Base-by-base conservation (phyloP, 148 eudicot species). In the Rhododendron griersonianum region DNA sequence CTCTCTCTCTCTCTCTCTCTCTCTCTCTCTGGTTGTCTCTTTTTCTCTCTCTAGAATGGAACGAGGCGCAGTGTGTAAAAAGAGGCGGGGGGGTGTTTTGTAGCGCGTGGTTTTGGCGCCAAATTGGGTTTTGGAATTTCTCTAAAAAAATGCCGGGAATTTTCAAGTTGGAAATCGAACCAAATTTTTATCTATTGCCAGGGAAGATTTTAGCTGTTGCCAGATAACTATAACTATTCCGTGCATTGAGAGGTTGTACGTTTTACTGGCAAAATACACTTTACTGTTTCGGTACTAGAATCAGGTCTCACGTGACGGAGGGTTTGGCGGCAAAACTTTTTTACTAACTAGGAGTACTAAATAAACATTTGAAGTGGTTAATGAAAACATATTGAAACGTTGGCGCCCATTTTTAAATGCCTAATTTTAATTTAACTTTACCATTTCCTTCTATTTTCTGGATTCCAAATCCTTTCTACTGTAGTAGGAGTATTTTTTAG, bases 21-120 rank as follows among this genome's bases (percentile, higher is more conserved):
- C 91, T 84, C 81, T 88, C 59, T 57, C 53, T 82, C 69, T 35
- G 4, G 9, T 25, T 50, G 0, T 9, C 50, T 67, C 63, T 25
- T 7, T 84, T 47, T 35, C 83, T 80, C 82, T 80, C 83, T 81
- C 28, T 35, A 35, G 71, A 57, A 33, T 18, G 69, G 45, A 19
- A 51, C 9, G 9, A 45, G 19, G 39, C 15, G 15, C 23, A 61
- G 41, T 23, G 74, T 11, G 74, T 59, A 7, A 18, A 33, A 37
- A 13, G 84, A 21, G 63, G 84, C 19, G 33, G 47, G 30, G 45
- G n/a, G 4, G 21, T 9, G n/a, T 13, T 57, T 48, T 82, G 74
- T 59, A 82, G 65, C 13, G 33, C 13, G 50, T 19, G 2, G 39
- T 82, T 82, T 82, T 82, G 84, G 84, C 84, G 84, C 84, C 25